phyloP scores from a whole-genome alignment of 768 basidiomycete species.

The Leccinellum albellum region DNA sequence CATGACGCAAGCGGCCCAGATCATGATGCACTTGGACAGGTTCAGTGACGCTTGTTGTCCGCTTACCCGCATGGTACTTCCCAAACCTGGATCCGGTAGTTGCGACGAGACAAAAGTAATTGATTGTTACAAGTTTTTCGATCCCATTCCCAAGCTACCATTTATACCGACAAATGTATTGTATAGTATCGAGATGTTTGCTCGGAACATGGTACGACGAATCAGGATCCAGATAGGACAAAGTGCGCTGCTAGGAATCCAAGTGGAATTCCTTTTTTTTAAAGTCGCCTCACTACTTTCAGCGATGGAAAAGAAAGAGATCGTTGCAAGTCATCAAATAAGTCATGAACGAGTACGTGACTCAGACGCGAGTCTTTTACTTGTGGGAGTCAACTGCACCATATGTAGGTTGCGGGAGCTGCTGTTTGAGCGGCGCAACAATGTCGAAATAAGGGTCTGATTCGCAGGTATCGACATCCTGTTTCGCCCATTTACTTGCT shows the following conservation, averaged over 20 bases:
- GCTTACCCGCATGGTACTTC: too few relatives aligned
- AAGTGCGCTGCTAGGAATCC: background rate
- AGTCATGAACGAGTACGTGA: background rate
- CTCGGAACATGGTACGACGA: background rate
- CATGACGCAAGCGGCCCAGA: background rate
- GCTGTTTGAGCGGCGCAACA: conserved; percentile 7
- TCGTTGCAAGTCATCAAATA: background rate
- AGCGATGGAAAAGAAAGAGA: background rate
- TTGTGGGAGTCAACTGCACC: conserved; percentile 7
- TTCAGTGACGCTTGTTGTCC: background rate
- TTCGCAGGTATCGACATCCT: conserved; percentile 3
- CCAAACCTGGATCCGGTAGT: background rate
- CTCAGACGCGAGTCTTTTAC: background rate
- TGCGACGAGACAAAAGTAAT: background rate
- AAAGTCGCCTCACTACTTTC: background rate
- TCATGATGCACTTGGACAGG: background rate
- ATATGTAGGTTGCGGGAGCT: conserved; percentile 6
- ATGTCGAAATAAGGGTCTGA: background rate
- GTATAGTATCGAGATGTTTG: background rate
- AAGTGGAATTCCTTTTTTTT: background rate
- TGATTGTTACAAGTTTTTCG: too few relatives aligned
- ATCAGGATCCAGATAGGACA: background rate
- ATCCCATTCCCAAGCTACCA: background rate
- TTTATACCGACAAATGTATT: background rate
- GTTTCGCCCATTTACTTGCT: conserved; percentile 20